Percentiles rank a stretch among this genome's conserved stretches.
phyloP scores from a whole-genome alignment of 176 grass and related monocot species.

The Dactylis glomerata region DNA sequence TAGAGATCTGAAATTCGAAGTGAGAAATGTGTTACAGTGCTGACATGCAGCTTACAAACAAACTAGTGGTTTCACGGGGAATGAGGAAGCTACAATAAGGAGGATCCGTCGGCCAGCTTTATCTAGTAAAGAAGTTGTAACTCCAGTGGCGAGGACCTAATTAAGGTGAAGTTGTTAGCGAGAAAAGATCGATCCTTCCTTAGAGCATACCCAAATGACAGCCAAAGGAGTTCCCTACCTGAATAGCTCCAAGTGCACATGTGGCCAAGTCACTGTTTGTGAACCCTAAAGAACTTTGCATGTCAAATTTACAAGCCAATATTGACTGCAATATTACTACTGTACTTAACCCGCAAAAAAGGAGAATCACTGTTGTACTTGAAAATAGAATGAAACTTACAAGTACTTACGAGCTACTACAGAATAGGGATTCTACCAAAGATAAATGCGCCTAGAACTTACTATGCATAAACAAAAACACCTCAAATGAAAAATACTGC shows the following conservation, averaged over 20 bases:
- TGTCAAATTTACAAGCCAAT: slow-evolving; percentile 1
- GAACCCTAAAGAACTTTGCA: slow-evolving; percentile 48
- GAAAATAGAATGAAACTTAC: background rate
- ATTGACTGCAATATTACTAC: background rate
- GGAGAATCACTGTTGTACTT: background rate
- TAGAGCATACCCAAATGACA: slow-evolving; percentile 44
- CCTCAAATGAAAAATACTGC: background rate
- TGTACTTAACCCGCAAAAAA: background rate
- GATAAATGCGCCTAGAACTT: background rate
- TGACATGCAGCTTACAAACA: background rate
- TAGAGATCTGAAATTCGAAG: slow-evolving; percentile 58
- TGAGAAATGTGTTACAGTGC: slow-evolving; percentile 3
- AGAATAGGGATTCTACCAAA: background rate
- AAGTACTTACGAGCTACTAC: background rate
- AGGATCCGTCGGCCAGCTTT: slow-evolving; percentile 92
- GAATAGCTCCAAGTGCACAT: slow-evolving; percentile 84
- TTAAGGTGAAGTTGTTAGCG: slow-evolving; percentile 10
- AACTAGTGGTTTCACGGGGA: slow-evolving; percentile 8
- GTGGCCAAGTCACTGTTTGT: slow-evolving; percentile 82
- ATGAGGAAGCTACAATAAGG: slow-evolving; percentile 71
- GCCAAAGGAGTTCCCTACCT: slow-evolving; percentile 46
- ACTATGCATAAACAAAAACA: background rate
- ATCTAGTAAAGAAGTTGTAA: slow-evolving; percentile 87
- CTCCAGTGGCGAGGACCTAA: slow-evolving; percentile 84
- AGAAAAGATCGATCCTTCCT: background rate